Conservation (phyloP, 2,329 filamentous ascomycete species). For the Teratosphaeria nubilosa region DNA sequence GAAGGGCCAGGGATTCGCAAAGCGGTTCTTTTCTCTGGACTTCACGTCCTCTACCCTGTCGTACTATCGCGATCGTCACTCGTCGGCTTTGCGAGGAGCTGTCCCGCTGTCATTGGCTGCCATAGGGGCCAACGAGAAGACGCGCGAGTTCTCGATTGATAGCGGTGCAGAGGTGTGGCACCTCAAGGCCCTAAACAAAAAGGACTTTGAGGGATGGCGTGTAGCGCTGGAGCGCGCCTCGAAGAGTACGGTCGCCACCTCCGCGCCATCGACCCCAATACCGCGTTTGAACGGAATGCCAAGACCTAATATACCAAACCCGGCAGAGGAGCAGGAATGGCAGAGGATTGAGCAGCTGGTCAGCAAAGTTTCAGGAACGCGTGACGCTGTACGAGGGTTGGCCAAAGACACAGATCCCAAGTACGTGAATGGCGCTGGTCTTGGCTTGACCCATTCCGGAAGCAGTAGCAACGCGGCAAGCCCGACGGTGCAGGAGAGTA, state of each 20-base stretch:
- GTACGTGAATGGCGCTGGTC: constrained; percentile 34
- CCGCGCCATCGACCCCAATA: constrained; percentile 20
- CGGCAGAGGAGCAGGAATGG: constrained; percentile 73
- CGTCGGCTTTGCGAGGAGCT: constrained; percentile 80
- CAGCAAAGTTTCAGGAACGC: constrained; percentile 72
- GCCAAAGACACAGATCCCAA: constrained; percentile 74
- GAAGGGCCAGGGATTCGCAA: constrained; percentile 84
- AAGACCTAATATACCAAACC: constrained; percentile 14
- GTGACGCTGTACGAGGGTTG: constrained; percentile 77
- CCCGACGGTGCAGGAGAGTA: constrained; percentile 26
- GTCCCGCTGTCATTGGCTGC: constrained; percentile 87
- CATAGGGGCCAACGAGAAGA: constrained; percentile 77
- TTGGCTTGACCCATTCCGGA: constrained; percentile 19
- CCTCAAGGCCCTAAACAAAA: constrained; percentile 67
- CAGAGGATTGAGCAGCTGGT: constrained; percentile 74
- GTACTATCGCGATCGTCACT: constrained; percentile 92
- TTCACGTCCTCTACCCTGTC: constrained; percentile 89
- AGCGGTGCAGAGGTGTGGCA: constrained; percentile 98
- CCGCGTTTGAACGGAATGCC: constrained; percentile 10
- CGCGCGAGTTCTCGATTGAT: constrained; percentile 89
- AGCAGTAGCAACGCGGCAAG: constrained; percentile 26
- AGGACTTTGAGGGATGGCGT: constrained; percentile 83
- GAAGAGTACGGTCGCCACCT: constrained; percentile 9
- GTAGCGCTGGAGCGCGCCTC: constrained; percentile 75
- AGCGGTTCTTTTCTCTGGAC: constrained; percentile 91